Conservation (phyloP, 768 basidiomycete genomes). For the Hemileccinum rubropunctum region DNA sequence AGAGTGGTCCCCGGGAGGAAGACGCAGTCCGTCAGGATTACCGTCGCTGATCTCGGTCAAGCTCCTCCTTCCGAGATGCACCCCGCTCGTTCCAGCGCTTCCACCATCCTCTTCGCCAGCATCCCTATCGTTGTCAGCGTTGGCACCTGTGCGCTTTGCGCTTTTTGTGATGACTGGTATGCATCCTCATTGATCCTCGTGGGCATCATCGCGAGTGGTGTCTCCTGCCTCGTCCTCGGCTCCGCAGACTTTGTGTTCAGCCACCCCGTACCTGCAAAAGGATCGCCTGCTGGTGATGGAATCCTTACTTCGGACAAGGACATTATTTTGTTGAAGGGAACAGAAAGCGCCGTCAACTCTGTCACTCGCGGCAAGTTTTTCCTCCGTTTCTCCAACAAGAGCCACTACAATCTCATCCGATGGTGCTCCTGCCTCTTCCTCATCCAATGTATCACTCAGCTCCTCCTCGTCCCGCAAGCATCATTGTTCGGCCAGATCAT, state of each 20-base stretch:
- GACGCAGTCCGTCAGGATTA: constrained; percentile 5
- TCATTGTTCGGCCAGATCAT: constrained; percentile 29
- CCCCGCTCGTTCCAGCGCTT: neutral
- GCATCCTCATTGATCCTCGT: constrained; percentile 27
- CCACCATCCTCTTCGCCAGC: constrained; percentile 8
- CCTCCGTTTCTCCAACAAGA: constrained; percentile 18
- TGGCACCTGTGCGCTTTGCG: constrained; percentile 18
- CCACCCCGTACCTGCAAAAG: constrained; percentile 23
- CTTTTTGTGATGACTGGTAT: constrained; percentile 22
- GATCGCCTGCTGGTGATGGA: constrained; percentile 29
- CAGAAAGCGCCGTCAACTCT: constrained; percentile 27
- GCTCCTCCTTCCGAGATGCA: constrained; percentile 7
- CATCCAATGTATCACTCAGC: constrained; percentile 26
- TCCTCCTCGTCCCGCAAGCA: constrained; percentile 29
- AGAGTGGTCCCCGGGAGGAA: constrained; percentile 8
- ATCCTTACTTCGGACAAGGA: constrained; percentile 19
- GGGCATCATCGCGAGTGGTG: constrained; percentile 30
- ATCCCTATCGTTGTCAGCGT: constrained; percentile 24
- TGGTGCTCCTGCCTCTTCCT: constrained; percentile 21
- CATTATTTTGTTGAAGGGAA: constrained; percentile 26
- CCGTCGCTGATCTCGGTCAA: constrained; percentile 9
- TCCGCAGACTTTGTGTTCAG: constrained; percentile 21
- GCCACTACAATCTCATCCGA: constrained; percentile 12
- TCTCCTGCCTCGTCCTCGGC: constrained; percentile 24
- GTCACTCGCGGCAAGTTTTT: constrained; percentile 28